Conservation (phyloP, 108 stramenopile species). For the Schizochytrium sp. region DNA sequence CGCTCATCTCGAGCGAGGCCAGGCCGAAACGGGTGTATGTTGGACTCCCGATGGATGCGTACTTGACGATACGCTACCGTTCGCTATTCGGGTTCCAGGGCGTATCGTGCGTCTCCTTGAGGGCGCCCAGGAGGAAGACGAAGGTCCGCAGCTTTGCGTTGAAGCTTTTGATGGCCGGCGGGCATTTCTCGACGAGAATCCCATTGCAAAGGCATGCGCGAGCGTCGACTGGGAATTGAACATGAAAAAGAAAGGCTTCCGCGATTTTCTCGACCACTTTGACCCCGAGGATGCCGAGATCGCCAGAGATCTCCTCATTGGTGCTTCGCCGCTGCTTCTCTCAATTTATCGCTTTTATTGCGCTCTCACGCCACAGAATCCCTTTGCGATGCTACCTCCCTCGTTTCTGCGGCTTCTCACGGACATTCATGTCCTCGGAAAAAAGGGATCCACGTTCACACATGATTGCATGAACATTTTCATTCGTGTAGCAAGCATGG, state of each 20-base stretch:
- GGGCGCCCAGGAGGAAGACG: neutral
- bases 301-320: neutral
- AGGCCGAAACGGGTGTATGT: neutral
- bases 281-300: neutral
- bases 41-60: neutral
- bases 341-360: neutral
- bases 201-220: neutral
- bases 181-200: slow-evolving; percentile 3
- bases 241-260: neutral
- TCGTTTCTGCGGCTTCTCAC: neutral
- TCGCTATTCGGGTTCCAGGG: neutral
- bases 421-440: neutral
- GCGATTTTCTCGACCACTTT: neutral
- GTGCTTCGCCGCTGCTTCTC: neutral
- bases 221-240: neutral
- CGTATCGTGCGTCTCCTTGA: neutral
- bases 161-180: neutral
- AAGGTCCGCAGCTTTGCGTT: neutral
- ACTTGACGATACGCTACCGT: neutral
- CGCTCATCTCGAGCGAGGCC: neutral
- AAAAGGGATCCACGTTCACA: neutral
- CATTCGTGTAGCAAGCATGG: neutral
- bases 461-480: neutral
- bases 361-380: neutral
- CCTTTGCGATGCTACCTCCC: neutral